Evolutionary conservation across 2,329 filamentous ascomycete species (phyloP), one percentile per base, ranked within the genome.

Genomic region (Curvularia eragrostidis): DNA sequence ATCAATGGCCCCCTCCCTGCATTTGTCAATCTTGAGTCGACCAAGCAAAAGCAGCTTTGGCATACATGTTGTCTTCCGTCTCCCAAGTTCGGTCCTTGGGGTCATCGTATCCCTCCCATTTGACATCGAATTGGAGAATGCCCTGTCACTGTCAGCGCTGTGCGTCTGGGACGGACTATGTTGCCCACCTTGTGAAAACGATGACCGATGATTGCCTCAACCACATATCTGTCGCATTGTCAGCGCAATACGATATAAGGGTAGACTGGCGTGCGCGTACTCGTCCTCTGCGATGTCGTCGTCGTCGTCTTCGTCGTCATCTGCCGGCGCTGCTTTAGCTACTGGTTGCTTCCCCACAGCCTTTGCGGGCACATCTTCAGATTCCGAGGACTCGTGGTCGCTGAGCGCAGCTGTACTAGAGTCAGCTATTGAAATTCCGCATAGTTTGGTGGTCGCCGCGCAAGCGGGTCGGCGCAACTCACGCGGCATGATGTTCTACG

Each of bases 71-170:
- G 10, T 87, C 85, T 66, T 91, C 88, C 0, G 89, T 88, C 72
- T 95, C 91, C 91, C 90, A 94, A 0, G 91, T 95, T 68, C 85
- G 78, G 64, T 95, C 91, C 0, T 80, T 75, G 60, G 87, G 86
- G 60, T 87, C 84, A 0, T 90, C 85, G 61, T 89, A 95, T 3
- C 91, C 91, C 63, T 91, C 86, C 91, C 91, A 95, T 69, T 94
- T 93, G 34, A 95, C 89, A 50, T 89, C 83, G 69, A 89, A 93
- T 46, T 83, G 82, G 0, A 72, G 55, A 9, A 51, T 51, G 57
- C 68, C 67, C 68, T 71, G 48, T 9, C 26, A 13, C 18, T 24
- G 47, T 67, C 21, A 69, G 62, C 53, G 32, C 44, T 48, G 34
- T n/a, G 30, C 28, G 15, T 38, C 44, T 52, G 1, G 15, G 30